Evolutionary conservation across 208 protist species (phyloP).

Genomic region (Leishmania tarentolae): DNA sequence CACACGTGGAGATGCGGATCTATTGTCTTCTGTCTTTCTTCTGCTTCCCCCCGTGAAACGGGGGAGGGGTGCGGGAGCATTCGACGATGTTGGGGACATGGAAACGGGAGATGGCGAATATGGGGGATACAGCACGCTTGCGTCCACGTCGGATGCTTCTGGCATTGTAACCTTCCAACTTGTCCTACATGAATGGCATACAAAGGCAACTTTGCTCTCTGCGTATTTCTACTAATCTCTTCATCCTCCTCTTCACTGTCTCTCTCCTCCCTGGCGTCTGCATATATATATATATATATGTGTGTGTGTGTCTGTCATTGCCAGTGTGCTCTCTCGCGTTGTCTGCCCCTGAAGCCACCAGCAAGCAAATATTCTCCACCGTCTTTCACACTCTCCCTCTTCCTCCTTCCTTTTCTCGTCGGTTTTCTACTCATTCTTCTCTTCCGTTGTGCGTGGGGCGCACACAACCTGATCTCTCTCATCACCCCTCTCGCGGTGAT

Average conservation of each 20-base stretch:
- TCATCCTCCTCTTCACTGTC: neutral
- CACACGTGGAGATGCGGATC: neutral
- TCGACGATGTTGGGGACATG: neutral
- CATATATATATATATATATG: neutral
- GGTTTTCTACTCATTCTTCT: neutral
- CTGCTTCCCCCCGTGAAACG: neutral
- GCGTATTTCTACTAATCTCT: constrained; percentile 1
- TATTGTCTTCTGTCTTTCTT: neutral
- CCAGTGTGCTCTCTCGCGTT: neutral
- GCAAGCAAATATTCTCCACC: neutral
- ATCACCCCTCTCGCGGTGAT: neutral
- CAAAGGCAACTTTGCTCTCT: neutral
- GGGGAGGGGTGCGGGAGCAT: neutral
- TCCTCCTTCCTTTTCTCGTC: neutral
- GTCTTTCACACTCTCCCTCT: neutral
- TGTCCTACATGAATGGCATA: neutral
- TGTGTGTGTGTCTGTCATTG: neutral
- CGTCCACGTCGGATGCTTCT: neutral
- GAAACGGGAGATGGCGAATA: neutral
- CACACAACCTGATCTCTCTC: neutral
- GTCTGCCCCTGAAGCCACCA: neutral
- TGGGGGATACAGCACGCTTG: neutral
- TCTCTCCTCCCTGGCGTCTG: neutral
- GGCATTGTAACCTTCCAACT: neutral
- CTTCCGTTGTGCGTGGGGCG: neutral